Evolutionary conservation across 192 early-diverging fungal species (phyloP).

Genomic region (Linnemannia hyalina): DNA sequence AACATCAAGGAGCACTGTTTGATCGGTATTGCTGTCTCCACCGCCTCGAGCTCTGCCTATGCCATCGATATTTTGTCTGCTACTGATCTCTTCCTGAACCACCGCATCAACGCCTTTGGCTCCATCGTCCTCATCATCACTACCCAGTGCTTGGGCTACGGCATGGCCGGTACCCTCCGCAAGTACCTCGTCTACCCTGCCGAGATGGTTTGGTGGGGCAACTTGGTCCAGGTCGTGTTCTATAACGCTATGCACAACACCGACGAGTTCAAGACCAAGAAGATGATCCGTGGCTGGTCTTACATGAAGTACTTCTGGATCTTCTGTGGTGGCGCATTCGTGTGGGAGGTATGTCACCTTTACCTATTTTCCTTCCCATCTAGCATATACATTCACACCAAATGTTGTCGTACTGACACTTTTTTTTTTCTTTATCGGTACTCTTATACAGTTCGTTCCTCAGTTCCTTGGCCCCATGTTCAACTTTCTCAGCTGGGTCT

Average conservation of each 20-base stretch:
- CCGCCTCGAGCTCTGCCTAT: conserved; percentile 64
- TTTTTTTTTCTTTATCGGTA: background rate
- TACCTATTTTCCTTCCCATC: no score
- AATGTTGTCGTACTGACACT: no score
- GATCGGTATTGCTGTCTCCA: conserved; percentile 66
- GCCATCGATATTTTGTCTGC: conserved; percentile 51
- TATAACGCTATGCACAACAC: conserved; percentile 63
- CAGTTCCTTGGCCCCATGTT: conserved; percentile 38
- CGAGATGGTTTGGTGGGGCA: conserved; percentile 89
- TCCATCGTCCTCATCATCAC: conserved; percentile 68
- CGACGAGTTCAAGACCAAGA: conserved; percentile 28
- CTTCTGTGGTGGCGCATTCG: conserved; percentile 51
- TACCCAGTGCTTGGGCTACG: conserved; percentile 69
- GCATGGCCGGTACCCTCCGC: conserved; percentile 83
- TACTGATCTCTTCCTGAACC: conserved; percentile 29
- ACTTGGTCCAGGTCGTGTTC: conserved; percentile 68
- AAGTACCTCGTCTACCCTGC: conserved; percentile 84
- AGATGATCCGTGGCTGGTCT: conserved; percentile 29
- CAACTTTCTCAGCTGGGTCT: conserved; percentile 49
- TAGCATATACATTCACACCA: no score
- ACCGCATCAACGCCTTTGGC: conserved; percentile 32
- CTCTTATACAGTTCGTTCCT: conserved; percentile 51
- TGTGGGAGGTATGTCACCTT: conserved; percentile 28
- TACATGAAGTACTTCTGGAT: conserved; percentile 59
- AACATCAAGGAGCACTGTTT: conserved; percentile 78